Percentiles rank a stretch among this genome's conserved stretches.
These are phyloP conservation scores for Annulohypoxylon bovei DNA, from an alignment of 495 filamentous ascomycete genomes.

Conservation along the genomic window DNA sequence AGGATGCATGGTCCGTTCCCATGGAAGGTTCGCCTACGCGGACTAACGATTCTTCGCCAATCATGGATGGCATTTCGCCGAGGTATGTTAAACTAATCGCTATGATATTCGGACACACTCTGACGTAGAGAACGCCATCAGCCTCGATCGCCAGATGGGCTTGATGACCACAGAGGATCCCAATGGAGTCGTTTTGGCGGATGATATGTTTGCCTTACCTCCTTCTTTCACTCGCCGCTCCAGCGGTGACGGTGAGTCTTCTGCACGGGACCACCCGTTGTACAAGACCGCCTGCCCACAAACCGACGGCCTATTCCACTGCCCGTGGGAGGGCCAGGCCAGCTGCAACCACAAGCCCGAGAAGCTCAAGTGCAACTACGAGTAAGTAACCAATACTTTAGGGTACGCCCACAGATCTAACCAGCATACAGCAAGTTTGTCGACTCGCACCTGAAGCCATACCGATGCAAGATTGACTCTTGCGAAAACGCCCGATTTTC, in stretches of 20 bases:
- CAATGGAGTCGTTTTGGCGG: slow-evolving; percentile 52
- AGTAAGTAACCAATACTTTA: slow-evolving; percentile 67
- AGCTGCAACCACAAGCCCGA: slow-evolving; percentile 85
- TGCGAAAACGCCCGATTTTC: slow-evolving; percentile 87
- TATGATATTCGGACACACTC: slow-evolving; percentile 38
- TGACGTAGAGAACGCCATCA: slow-evolving; percentile 43
- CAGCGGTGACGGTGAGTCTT: slow-evolving; percentile 65
- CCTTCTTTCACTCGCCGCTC: slow-evolving; percentile 56
- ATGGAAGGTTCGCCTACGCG: slow-evolving; percentile 55
- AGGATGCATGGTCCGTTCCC: slow-evolving; percentile 58
- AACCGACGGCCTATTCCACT: slow-evolving; percentile 86
- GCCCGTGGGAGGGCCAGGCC: slow-evolving; percentile 80
- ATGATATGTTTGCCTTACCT: slow-evolving; percentile 57
- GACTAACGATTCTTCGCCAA: slow-evolving; percentile 59
- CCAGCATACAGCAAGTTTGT: slow-evolving; percentile 81
- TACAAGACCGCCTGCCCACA: slow-evolving; percentile 75
- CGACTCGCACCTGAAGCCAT: slow-evolving; percentile 93
- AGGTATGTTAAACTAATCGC: slow-evolving; percentile 54
- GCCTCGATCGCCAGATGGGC: slow-evolving; percentile 50
- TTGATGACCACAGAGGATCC: slow-evolving; percentile 56
- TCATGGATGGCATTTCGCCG: slow-evolving; percentile 57
- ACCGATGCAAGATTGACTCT: slow-evolving; percentile 82
- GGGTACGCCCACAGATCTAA: slow-evolving; percentile 43
- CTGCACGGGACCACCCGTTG: slow-evolving; percentile 76
- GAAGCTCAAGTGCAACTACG: slow-evolving; percentile 96